These are phyloP conservation scores for Amaranthus palmeri DNA, from an alignment of 148 eudicot species.

Conservation along the genomic window DNA sequence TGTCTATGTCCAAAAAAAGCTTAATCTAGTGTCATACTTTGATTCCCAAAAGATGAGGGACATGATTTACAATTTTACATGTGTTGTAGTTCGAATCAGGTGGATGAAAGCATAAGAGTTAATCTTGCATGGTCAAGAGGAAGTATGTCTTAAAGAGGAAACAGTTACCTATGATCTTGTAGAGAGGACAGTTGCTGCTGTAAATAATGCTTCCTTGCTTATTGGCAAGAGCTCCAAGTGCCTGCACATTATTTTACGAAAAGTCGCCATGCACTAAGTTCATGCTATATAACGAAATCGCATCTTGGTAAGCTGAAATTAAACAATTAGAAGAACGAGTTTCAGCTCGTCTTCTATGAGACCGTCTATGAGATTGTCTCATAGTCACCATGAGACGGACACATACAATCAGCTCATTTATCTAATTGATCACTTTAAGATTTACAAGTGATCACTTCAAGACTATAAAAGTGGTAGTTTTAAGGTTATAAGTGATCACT, in stretches of 20 bases:
- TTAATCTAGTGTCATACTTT: neutral
- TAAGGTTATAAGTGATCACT: too few species aligned
- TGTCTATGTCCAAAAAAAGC: too few species aligned
- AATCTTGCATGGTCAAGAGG: neutral
- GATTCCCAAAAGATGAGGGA: neutral
- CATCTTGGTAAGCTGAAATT: neutral
- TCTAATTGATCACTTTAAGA: neutral
- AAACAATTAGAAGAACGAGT: neutral
- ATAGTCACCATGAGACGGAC: too few species aligned
- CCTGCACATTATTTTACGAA: slow-evolving; percentile 36
- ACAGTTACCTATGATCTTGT: slow-evolving; percentile 28
- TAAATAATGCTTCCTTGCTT: slow-evolving; percentile 72
- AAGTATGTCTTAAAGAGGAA: neutral
- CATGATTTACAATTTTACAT: neutral
- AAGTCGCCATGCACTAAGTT: neutral
- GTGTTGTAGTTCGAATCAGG: neutral
- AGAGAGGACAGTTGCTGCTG: slow-evolving; percentile 63
- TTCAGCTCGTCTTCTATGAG: too few species aligned
- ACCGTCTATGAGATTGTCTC: too few species aligned
- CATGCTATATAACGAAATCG: neutral
- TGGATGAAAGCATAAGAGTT: neutral
- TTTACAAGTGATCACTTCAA: neutral
- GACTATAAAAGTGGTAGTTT: too few species aligned
- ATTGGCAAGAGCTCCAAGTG: slow-evolving; percentile 41
- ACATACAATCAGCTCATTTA: too few species aligned